Percentiles rank a stretch among this genome's conserved stretches.
phyloP scores from a whole-genome alignment of 2,329 filamentous ascomycete genomes.

The Fonsecaea pedrosoi region DNA sequence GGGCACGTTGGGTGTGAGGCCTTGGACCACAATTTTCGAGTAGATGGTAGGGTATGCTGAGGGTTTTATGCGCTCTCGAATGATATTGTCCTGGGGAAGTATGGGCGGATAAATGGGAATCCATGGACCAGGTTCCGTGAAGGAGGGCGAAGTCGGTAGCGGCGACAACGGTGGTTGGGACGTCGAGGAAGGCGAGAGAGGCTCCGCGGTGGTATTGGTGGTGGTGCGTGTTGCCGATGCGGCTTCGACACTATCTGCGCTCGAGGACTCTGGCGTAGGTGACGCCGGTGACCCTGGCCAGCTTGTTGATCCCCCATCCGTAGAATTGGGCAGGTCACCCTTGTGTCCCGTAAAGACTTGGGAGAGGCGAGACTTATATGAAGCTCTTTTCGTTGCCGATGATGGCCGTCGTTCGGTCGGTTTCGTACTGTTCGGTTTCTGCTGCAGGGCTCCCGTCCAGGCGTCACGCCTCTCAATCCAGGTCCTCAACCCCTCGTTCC shows the following conservation, averaged over 20 bases:
- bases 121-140: constrained; percentile 57
- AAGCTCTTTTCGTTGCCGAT: constrained; percentile 13
- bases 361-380: constrained; percentile 27
- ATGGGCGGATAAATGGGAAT: constrained; percentile 76
- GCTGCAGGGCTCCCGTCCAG: constrained; percentile 77
- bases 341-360: constrained; percentile 15
- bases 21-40: constrained; percentile 82
- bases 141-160: constrained; percentile 43
- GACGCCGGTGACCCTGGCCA: constrained; percentile 12
- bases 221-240: constrained; percentile 5
- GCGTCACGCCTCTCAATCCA: constrained; percentile 78
- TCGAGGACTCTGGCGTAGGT: constrained; percentile 24
- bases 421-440: constrained; percentile 26
- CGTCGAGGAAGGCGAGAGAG: constrained; percentile 30
- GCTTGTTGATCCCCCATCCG: constrained; percentile 13
- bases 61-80: constrained; percentile 78
- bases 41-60: constrained; percentile 82
- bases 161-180: constrained; percentile 51
- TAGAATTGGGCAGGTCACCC: constrained; percentile 6
- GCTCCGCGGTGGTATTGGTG: constrained; percentile 12
- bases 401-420: constrained; percentile 18
- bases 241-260: constrained; percentile 25
- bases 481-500: constrained; percentile 82
- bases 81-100: constrained; percentile 74
- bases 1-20: constrained; percentile 81